These are phyloP conservation scores for Flaveria brownii DNA, from an alignment of 129 eudicot genomes.

Conservation along the genomic window DNA sequence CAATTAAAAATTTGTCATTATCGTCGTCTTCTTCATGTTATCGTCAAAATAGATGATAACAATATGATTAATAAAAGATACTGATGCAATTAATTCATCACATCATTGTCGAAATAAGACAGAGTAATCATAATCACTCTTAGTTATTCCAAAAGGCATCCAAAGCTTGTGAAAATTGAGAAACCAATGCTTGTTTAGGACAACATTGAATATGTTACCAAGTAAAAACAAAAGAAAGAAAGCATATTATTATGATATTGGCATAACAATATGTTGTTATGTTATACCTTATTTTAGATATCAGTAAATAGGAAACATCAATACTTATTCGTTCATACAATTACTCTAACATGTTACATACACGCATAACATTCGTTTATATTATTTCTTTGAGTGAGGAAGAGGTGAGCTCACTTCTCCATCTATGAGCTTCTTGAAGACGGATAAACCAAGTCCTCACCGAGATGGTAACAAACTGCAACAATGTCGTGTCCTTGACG, in stretches of 20 bases:
- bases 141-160: background rate
- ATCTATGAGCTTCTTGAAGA: background rate
- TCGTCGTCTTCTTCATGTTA: background rate
- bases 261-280: background rate
- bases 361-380: too few relatives aligned
- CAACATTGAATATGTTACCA: background rate
- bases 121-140: background rate
- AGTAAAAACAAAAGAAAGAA: background rate
- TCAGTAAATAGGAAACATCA: too few relatives aligned
- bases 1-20: background rate
- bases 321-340: background rate
- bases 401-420: background rate
- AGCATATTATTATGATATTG: background rate
- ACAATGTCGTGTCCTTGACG: background rate
- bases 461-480: background rate
- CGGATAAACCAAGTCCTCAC: background rate
- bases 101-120: background rate
- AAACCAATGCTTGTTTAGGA: background rate
- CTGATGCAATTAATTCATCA: background rate
- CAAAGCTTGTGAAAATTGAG: background rate
- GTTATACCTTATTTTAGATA: too few relatives aligned
- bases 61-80: background rate
- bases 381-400: too few relatives aligned
- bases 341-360: background rate
- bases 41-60: background rate